Evolutionary conservation across 108 stramenopile species (phyloP).

Genomic region (Aurantiochytrium sp.): DNA sequence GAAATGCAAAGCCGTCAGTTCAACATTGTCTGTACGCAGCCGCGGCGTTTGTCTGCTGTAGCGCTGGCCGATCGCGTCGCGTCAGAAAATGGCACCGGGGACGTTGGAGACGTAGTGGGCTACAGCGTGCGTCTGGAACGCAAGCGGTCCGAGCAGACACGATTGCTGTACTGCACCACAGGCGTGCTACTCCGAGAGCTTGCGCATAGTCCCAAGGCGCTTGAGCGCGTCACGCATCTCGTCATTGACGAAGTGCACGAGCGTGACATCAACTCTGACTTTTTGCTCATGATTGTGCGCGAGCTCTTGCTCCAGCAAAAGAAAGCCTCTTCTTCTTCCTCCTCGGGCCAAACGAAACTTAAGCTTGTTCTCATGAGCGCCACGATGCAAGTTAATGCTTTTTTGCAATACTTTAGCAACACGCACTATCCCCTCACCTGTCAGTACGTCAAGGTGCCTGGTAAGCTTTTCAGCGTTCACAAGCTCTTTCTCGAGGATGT

Average conservation of each 20-base stretch:
- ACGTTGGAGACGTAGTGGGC: conserved; percentile 52
- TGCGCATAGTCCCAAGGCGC: conserved; percentile 32
- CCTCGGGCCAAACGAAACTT: background rate
- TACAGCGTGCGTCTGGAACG: conserved; percentile 62
- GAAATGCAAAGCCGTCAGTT: conserved; percentile 42
- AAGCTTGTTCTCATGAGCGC: conserved; percentile 72
- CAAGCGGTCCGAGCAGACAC: conserved; percentile 36
- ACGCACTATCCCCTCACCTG: background rate
- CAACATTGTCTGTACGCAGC: conserved; percentile 73
- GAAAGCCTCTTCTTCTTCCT: background rate
- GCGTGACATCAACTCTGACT: conserved; percentile 62
- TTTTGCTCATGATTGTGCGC: conserved; percentile 52
- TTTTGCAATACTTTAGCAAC: conserved; percentile 65
- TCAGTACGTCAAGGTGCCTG: conserved; percentile 13
- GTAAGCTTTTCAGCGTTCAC: conserved; percentile 57
- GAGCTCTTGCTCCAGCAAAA: conserved; percentile 28
- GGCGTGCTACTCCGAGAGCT: conserved; percentile 74
- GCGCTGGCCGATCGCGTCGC: conserved; percentile 81
- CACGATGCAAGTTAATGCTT: conserved; percentile 68
- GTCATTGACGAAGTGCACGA: conserved; percentile 73
- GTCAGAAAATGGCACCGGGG: conserved; percentile 50
- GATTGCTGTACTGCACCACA: conserved; percentile 65
- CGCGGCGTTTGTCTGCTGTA: conserved; percentile 74
- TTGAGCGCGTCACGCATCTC: conserved; percentile 59
- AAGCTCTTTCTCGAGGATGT: conserved; percentile 67